Evolutionary conservation across 768 basidiomycete genomes (phyloP).

Genomic region (Candolleomyces eurysporus): DNA sequence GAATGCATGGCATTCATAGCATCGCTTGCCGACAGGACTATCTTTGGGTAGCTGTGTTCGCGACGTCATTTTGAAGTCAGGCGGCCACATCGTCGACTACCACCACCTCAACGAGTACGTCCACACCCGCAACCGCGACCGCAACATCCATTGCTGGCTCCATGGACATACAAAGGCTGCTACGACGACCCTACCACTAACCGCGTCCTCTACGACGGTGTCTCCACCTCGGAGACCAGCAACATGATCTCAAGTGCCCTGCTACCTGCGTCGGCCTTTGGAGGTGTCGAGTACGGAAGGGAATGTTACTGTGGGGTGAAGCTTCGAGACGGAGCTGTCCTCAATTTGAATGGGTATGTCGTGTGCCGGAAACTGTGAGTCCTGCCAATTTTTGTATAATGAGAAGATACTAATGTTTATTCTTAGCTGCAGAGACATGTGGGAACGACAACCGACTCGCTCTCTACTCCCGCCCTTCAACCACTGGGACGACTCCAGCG

Average conservation of each 20-base stretch:
- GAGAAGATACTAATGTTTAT: too few species aligned
- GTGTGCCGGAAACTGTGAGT: conserved; percentile 28
- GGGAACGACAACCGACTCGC: conserved; percentile 27
- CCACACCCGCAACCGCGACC: conserved; percentile 7
- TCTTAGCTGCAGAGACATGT: conserved; percentile 20
- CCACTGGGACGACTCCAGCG: conserved; percentile 1
- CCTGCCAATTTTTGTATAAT: neutral
- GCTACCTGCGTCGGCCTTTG: conserved; percentile 24
- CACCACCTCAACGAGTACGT: conserved; percentile 10
- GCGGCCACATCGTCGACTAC: conserved; percentile 17
- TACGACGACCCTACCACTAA: too few species aligned
- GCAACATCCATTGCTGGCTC: conserved; percentile 13
- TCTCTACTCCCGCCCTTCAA: conserved; percentile 14
- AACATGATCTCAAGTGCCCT: conserved; percentile 28
- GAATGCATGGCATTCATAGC: neutral
- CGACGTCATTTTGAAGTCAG: conserved; percentile 51
- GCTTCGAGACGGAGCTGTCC: conserved; percentile 19
- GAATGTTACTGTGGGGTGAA: conserved; percentile 31
- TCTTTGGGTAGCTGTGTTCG: conserved; percentile 66
- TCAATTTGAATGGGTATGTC: conserved; percentile 21
- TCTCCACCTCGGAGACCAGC: conserved; percentile 6
- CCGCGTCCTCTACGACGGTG: too few species aligned
- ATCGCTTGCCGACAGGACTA: conserved; percentile 37
- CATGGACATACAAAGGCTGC: conserved; percentile 19
- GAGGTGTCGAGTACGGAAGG: conserved; percentile 29